A percentile compares a stretch with the other conserved stretches of the same genome.
phyloP scores from a whole-genome alignment of 305 asterid genomes.

The Euphrasia arctica region DNA sequence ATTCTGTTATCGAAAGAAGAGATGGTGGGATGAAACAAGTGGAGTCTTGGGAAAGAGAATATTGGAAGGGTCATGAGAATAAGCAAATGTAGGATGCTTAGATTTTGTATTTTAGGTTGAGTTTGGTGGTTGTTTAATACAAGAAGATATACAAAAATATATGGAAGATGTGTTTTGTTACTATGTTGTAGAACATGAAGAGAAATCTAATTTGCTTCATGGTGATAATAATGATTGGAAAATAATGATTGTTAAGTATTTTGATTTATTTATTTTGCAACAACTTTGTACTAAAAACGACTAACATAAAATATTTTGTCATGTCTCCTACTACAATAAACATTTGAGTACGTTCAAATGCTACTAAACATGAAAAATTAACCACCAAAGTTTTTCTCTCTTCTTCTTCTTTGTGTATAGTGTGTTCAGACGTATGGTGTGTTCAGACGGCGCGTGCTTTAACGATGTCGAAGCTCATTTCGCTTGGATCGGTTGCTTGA shows the following conservation, averaged over 20 bases:
- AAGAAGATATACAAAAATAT: slow-evolving; percentile 2
- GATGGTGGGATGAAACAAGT: slow-evolving; percentile 47
- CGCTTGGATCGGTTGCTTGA: slow-evolving; percentile 61
- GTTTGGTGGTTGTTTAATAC: neutral
- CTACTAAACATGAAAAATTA: slow-evolving; percentile 9
- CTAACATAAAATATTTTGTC: too few relatives aligned
- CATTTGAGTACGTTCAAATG: neutral
- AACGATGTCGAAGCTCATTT: slow-evolving; percentile 37
- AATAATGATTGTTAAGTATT: too few relatives aligned
- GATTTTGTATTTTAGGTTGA: neutral
- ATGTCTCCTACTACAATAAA: neutral
- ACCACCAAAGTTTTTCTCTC: neutral
- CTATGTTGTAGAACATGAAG: neutral
- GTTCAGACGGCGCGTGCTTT: slow-evolving; percentile 30
- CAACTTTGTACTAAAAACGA: too few relatives aligned
- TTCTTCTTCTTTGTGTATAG: neutral
- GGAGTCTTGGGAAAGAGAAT: slow-evolving; percentile 60
- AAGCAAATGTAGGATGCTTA: slow-evolving; percentile 26
- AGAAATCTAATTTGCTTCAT: neutral
- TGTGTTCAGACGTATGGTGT: neutral
- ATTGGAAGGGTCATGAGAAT: slow-evolving; percentile 47
- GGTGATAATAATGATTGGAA: too few relatives aligned
- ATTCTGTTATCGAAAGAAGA: slow-evolving; percentile 42
- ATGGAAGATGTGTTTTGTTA: neutral
- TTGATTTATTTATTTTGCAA: too few relatives aligned